These are phyloP conservation scores for Boletus nobilissimus DNA, from an alignment of 1,284 basidiomycete species.

Conservation along the genomic window DNA sequence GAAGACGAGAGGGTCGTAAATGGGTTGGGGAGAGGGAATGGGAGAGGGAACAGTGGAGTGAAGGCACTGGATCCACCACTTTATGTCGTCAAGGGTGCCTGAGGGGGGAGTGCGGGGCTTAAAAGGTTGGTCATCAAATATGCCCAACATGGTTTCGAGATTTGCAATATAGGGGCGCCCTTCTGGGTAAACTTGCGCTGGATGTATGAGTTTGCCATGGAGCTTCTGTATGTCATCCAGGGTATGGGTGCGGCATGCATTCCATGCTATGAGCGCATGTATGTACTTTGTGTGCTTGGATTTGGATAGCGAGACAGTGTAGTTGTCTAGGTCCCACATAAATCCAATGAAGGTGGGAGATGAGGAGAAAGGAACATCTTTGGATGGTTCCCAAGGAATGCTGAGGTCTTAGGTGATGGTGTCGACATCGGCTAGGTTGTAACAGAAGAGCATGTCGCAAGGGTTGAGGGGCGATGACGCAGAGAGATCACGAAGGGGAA, in stretches of 20 bases:
- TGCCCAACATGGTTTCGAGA: not conserved
- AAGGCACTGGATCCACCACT: not conserved
- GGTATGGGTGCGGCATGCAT: not conserved
- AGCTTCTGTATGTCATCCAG: not conserved
- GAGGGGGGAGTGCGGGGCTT: not conserved
- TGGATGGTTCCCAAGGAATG: constrained; percentile 37
- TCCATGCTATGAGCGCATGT: not conserved
- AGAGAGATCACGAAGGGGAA: not conserved
- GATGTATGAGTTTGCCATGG: not conserved
- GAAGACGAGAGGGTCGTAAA: not conserved
- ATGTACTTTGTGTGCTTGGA: constrained; percentile 18
- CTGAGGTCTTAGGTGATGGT: constrained; percentile 41
- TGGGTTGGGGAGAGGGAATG: not conserved
- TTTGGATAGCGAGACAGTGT: not conserved
- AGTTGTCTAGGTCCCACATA: constrained; percentile 20
- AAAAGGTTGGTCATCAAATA: not conserved
- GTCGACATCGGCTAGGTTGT: constrained; percentile 18
- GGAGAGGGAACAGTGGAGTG: not conserved
- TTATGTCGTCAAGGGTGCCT: not conserved
- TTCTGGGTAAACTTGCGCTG: not conserved
- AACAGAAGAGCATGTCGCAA: too few relatives aligned
- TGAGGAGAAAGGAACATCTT: constrained; percentile 25
- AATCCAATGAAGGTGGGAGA: constrained; percentile 35
- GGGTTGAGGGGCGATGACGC: too few relatives aligned
- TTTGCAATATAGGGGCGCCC: not conserved